phyloP scores from a whole-genome alignment of 176 grass and related monocot genomes.

The Lolium multiflorum region DNA sequence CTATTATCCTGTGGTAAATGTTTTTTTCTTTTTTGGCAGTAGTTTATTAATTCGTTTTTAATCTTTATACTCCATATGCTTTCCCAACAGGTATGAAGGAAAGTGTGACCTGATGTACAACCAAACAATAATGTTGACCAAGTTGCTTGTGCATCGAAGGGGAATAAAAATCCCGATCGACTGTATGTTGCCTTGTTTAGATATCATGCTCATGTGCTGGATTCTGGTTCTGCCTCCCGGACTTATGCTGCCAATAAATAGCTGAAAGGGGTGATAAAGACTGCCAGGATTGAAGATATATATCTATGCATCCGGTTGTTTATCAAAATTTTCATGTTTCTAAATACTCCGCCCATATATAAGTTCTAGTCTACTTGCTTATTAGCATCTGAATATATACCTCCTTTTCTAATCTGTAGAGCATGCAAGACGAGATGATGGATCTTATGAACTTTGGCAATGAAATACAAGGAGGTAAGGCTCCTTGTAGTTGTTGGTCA shows the following conservation, averaged over 20 bases:
- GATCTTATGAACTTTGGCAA: slow-evolving; percentile 94
- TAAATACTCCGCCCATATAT: background rate
- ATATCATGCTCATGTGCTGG: no score
- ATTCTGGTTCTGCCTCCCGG: no score
- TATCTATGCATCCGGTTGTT: slow-evolving; percentile 45
- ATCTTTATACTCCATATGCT: background rate
- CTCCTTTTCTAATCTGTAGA: slow-evolving; percentile 46
- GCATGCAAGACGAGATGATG: slow-evolving; percentile 99
- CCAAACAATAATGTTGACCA: slow-evolving; percentile 44
- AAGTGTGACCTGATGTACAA: slow-evolving; percentile 95
- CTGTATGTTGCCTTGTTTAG: no score
- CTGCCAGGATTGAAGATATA: slow-evolving; percentile 89
- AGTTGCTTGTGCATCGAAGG: no score
- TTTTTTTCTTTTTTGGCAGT: background rate
- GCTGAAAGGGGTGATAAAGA: slow-evolving; percentile 99
- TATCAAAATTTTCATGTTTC: background rate
- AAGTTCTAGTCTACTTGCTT: background rate
- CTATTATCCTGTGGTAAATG: background rate
- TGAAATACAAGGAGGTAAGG: slow-evolving; percentile 93
- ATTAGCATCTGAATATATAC: no score
- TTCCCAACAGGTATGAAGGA: slow-evolving; percentile 76
- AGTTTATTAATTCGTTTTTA: background rate
- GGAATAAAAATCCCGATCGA: no score
- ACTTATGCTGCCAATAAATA: slow-evolving; percentile 76
- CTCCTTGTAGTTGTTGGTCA: background rate